Base-by-base conservation (phyloP, 768 basidiomycete species). In the Amanita pallidorosea region DNA sequence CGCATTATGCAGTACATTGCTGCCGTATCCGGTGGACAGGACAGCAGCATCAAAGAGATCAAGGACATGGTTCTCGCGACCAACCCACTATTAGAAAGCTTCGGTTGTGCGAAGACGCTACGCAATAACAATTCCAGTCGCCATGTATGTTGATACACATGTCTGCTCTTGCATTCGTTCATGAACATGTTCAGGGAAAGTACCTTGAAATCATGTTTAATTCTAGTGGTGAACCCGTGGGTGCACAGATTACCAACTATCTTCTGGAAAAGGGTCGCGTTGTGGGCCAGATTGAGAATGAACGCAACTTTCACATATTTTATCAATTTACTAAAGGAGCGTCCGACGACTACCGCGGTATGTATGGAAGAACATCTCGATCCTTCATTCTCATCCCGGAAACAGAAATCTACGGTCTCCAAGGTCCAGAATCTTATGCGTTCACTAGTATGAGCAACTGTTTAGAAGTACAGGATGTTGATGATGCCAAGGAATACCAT, bases 161-260 rank as follows among this genome's bases (percentile, higher is more conserved):
- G 42, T 13, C 18, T 47, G 33, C 36, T 34, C 7, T 44, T 36
- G 40, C 56, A 55, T 45, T 46, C 51, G 9, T 57, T 65, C 42
- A 66, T 23, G 11, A 25, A 42, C 23, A 6, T 20, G 29, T 22
- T 12, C 59, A 97, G 92, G 95, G 96, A 20, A 99, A 99, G 76
- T 99, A 99, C 63, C 75, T 99, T 7, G 94, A 99, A 68, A 97
- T 99, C 66, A 97, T 98, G 89, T 99, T 99, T 70, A 96, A 99
- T 59, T 68, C 76, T 18, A 77, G 81, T 13, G 94, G 94, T 47
- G 89, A 94, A 61, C 96, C 96, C 15, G 83, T 98, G 34, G 96
- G 96, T 37, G 96, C 96, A 1, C 91, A 96, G 62, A 98, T 99
- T 55, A 98, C 96, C 6, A 99, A 98, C 65, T 99, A 99, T 62